These are phyloP conservation scores for Aureoboletus auriporus DNA, from an alignment of 768 basidiomycete species.

Conservation along the genomic window DNA sequence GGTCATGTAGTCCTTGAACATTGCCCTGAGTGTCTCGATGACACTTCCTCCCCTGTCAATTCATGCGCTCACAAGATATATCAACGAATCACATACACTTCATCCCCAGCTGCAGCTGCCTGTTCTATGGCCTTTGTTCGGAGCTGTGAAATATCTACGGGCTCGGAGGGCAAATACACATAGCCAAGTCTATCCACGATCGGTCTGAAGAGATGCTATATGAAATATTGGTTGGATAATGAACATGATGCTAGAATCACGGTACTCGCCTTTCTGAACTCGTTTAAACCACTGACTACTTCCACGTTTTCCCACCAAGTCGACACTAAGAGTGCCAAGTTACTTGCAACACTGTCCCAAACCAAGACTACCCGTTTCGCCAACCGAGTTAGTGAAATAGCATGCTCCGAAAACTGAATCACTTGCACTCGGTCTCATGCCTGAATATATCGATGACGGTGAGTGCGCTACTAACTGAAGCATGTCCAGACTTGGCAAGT, in stretches of 20 bases:
- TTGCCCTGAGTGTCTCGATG: slow-evolving; percentile 63
- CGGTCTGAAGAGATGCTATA: slow-evolving; percentile 64
- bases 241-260: neutral
- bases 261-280: slow-evolving; percentile 52
- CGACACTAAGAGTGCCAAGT: slow-evolving; percentile 48
- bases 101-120: slow-evolving; percentile 46
- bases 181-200: slow-evolving; percentile 77
- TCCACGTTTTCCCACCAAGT: slow-evolving; percentile 83
- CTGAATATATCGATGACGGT: slow-evolving; percentile 65
- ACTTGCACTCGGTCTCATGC: slow-evolving; percentile 74
- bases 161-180: slow-evolving; percentile 63
- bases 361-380: slow-evolving; percentile 57
- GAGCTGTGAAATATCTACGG: slow-evolving; percentile 63
- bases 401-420: neutral
- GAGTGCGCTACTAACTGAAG: slow-evolving; percentile 72
- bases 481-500: slow-evolving; percentile 76
- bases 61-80: neutral
- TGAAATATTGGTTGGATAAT: neutral
- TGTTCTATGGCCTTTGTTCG: slow-evolving; percentile 69
- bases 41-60: slow-evolving; percentile 43
- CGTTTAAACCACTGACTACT: slow-evolving; percentile 50
- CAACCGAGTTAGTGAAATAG: neutral
- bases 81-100: slow-evolving; percentile 24
- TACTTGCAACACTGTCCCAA: slow-evolving; percentile 66
- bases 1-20: slow-evolving; percentile 68